phyloP scores from a whole-genome alignment of 805 yeast genomes.

The Candida arabinofermentans region DNA sequence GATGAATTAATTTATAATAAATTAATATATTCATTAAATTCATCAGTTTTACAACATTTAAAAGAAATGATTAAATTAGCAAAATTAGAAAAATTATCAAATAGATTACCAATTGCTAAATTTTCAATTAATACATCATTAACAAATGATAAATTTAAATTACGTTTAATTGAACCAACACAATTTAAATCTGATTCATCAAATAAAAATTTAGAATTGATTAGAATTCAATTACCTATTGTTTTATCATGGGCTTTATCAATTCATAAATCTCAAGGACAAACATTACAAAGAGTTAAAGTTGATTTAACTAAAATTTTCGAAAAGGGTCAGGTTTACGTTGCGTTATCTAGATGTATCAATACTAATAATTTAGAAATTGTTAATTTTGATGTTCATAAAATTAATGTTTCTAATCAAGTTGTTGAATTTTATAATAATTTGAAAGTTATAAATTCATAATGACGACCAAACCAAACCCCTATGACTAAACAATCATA shows the following conservation, averaged over 20 bases:
- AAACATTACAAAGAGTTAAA: conserved; percentile 65
- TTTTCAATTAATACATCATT: conserved; percentile 34
- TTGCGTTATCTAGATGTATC: conserved; percentile 76
- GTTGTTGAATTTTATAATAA: conserved; percentile 60
- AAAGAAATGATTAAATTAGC: conserved; percentile 24
- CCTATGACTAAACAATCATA: too few species aligned
- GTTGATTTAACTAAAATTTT: conserved; percentile 65
- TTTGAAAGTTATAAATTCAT: conserved; percentile 25
- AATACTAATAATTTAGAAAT: conserved; percentile 63
- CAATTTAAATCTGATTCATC: conserved; percentile 32
- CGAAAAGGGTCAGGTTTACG: conserved; percentile 82
- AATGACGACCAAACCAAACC: too few species aligned
- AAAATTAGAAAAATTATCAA: conserved; percentile 9
- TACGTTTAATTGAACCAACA: conserved; percentile 31
- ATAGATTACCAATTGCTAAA: conserved; percentile 41
- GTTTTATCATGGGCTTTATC: conserved; percentile 80
- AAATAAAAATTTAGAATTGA: conserved; percentile 26
- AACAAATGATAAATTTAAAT: conserved; percentile 29
- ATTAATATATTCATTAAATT: conserved; percentile 2
- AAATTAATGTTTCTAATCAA: conserved; percentile 54
- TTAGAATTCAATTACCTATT: conserved; percentile 63
- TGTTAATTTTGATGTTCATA: conserved; percentile 54
- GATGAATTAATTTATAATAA: conserved; percentile 20
- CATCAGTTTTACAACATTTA: conserved; percentile 3
- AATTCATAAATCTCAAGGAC: conserved; percentile 84